Conservation (phyloP, 371 early-diverging fungal genomes). For the Syncephalastrum contaminatum region DNA sequence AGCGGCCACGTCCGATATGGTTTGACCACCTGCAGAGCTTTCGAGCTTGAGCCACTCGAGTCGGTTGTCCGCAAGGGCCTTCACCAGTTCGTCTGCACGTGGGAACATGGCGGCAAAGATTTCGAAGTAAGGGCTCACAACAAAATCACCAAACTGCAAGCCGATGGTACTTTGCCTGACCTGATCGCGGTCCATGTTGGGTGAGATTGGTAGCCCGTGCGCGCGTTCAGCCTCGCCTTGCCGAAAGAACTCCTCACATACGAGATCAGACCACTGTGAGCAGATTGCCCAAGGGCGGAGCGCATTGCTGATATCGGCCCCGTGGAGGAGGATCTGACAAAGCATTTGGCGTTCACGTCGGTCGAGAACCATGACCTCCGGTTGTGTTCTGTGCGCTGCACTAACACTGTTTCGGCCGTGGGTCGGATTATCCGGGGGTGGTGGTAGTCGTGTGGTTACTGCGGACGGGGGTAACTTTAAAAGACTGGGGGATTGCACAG, state of each 20-base stretch:
- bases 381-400: not conserved
- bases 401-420: not conserved
- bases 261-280: conserved; percentile 82
- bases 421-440: too few species aligned
- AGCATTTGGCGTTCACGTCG: conserved; percentile 58
- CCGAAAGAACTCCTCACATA: conserved; percentile 81
- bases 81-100: conserved; percentile 43
- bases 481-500: not conserved
- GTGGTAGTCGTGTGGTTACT: too few species aligned
- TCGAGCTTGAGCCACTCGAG: conserved; percentile 37
- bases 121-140: conserved; percentile 85
- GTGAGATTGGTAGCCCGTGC: conserved; percentile 74
- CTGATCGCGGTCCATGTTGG: conserved; percentile 82
- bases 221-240: conserved; percentile 84
- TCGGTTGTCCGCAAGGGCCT: conserved; percentile 32
- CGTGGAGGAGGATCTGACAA: conserved; percentile 75
- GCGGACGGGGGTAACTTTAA: not conserved
- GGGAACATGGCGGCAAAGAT: conserved; percentile 76
- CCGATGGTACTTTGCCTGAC: conserved; percentile 76
- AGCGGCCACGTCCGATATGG: not conserved
- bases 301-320: conserved; percentile 88
- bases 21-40: conserved; percentile 4
- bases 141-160: conserved; percentile 81
- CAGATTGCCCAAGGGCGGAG: conserved; percentile 83
- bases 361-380: conserved; percentile 13